phyloP scores from a whole-genome alignment of 345 rosid genomes.

The Melaleuca quinquenervia region DNA sequence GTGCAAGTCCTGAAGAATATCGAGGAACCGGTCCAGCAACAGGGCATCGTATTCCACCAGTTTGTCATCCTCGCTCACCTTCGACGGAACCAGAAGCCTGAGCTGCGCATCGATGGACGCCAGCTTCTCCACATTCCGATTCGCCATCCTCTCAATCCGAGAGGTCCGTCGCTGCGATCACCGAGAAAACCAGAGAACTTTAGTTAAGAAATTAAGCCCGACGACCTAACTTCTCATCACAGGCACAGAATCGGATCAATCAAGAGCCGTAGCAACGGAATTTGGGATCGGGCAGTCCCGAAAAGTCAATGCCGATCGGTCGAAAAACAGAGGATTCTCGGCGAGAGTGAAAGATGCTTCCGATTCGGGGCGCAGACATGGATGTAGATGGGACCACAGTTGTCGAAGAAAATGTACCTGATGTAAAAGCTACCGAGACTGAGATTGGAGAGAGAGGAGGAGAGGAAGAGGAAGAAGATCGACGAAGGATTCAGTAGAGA shows the following conservation, averaged over 20 bases:
- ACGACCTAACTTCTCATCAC: background rate
- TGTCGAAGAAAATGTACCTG: background rate
- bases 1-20: conserved; percentile 87
- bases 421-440: background rate
- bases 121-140: conserved; percentile 69
- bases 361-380: background rate
- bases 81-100: conserved; percentile 65
- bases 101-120: conserved; percentile 96
- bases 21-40: conserved; percentile 92
- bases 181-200: background rate
- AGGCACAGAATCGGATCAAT: background rate
- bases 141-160: conserved; percentile 24
- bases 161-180: background rate
- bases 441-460: background rate
- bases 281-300: background rate
- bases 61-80: conserved; percentile 95
- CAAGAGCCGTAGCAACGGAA: background rate
- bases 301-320: background rate
- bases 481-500: too few species aligned
- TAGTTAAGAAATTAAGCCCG: background rate
- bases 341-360: background rate
- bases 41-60: conserved; percentile 91
- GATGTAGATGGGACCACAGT: background rate
- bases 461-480: background rate
- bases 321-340: background rate